phyloP scores from a whole-genome alignment of 129 eudicot species.

The Pseudognaphalium luteoalbum region DNA sequence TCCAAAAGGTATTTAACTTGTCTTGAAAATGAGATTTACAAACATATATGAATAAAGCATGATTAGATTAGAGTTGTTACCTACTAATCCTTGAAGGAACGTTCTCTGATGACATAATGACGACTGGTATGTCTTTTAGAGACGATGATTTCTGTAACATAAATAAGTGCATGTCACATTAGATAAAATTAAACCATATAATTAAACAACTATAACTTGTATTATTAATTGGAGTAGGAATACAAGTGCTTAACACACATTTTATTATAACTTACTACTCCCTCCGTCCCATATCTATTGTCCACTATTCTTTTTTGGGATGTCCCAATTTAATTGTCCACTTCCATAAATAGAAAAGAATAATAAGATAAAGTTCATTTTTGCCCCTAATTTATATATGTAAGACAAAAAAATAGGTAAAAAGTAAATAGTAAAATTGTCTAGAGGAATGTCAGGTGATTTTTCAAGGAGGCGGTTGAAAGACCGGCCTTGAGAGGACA shows the following conservation, averaged over 20 bases:
- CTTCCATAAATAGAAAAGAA: too few species aligned
- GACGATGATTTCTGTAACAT: constrained; percentile 70
- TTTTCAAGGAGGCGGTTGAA: too few species aligned
- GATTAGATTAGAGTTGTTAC: constrained; percentile 34
- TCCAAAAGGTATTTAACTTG: not conserved
- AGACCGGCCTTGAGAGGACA: too few species aligned
- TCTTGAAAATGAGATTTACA: not conserved
- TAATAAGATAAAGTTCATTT: too few species aligned
- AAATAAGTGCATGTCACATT: not conserved
- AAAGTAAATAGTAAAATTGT: too few species aligned
- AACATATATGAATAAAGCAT: not conserved
- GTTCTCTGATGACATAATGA: constrained; percentile 96
- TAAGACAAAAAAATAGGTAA: too few species aligned
- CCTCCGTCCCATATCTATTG: too few species aligned
- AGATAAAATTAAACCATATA: not conserved
- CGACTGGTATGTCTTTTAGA: constrained; percentile 80
- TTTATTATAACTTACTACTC: too few species aligned
- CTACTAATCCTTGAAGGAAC: constrained; percentile 90
- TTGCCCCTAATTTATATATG: too few species aligned
- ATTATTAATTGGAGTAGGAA: not conserved
- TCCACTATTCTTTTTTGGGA: too few species aligned
- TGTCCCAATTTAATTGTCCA: too few species aligned
- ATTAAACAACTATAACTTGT: not conserved
- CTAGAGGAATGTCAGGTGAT: too few species aligned
- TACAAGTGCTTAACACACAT: not conserved